These are phyloP conservation scores for Tulasnella sp. DNA, from an alignment of 768 basidiomycete genomes.

Conservation along the genomic window DNA sequence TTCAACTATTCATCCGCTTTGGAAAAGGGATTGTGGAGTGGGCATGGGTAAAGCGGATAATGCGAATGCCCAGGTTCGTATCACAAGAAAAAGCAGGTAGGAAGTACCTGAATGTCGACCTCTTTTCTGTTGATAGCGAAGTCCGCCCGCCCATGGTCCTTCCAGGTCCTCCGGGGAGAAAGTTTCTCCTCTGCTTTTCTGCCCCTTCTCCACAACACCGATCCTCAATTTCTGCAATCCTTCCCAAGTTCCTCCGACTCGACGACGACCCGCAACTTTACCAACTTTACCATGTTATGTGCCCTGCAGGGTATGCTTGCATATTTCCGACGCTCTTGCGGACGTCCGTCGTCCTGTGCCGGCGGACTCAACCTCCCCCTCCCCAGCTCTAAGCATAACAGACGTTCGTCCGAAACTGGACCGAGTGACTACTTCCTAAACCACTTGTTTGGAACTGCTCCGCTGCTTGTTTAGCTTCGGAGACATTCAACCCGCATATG, in stretches of 20 bases:
- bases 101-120: background rate
- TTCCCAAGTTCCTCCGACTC: constrained; percentile 12
- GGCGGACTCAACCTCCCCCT: background rate
- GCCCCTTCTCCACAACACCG: background rate
- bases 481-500: constrained; percentile 7
- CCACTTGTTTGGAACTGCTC: background rate
- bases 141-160: background rate
- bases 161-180: background rate
- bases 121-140: background rate
- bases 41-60: constrained; percentile 6
- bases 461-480: background rate
- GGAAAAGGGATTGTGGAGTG: background rate
- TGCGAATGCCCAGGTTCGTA: background rate
- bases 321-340: background rate
- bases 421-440: background rate
- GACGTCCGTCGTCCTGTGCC: background rate
- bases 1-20: constrained; percentile 9
- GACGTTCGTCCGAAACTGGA: constrained; percentile 3
- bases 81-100: background rate
- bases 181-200: background rate
- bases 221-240: constrained; percentile 4
- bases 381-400: background rate
- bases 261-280: constrained; percentile 4
- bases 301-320: constrained; percentile 13
- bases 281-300: background rate